Evolutionary conservation across 345 rosid genomes (phyloP).

Genomic region (Sonneratia alba): DNA sequence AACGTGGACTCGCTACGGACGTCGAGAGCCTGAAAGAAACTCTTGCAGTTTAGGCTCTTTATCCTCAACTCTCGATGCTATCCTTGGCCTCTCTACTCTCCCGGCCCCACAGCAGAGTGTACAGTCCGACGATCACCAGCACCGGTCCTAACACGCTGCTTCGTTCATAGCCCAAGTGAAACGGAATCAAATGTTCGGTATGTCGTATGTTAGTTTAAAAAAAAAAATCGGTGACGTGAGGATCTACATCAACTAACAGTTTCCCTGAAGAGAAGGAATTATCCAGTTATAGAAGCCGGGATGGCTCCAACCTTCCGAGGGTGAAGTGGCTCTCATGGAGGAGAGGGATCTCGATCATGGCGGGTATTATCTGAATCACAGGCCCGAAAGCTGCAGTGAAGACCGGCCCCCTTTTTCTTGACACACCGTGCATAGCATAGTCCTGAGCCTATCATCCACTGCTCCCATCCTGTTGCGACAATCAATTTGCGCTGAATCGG

Average conservation of each 20-base stretch:
- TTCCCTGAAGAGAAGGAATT: background rate
- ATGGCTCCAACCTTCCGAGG: conserved; percentile 40
- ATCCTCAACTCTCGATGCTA: too few species aligned
- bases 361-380: conserved; percentile 45
- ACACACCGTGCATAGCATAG: conserved; percentile 59
- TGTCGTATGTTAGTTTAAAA: too few species aligned
- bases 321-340: conserved; percentile 35
- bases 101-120: conserved; percentile 63
- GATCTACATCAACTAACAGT: background rate
- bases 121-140: conserved; percentile 51
- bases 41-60: too few species aligned
- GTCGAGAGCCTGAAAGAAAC: too few species aligned
- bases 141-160: conserved; percentile 61
- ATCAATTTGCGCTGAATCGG: too few species aligned
- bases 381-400: conserved; percentile 63
- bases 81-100: conserved; percentile 40
- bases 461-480: background rate
- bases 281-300: background rate
- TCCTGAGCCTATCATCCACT: conserved; percentile 57
- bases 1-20: too few species aligned
- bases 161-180: background rate
- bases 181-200: too few species aligned
- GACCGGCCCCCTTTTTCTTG: conserved; percentile 48
- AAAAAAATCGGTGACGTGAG: too few species aligned
- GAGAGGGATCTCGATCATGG: conserved; percentile 40